These are phyloP conservation scores for Capronia americana DNA, from an alignment of 2,329 filamentous ascomycete species.

Conservation along the genomic window DNA sequence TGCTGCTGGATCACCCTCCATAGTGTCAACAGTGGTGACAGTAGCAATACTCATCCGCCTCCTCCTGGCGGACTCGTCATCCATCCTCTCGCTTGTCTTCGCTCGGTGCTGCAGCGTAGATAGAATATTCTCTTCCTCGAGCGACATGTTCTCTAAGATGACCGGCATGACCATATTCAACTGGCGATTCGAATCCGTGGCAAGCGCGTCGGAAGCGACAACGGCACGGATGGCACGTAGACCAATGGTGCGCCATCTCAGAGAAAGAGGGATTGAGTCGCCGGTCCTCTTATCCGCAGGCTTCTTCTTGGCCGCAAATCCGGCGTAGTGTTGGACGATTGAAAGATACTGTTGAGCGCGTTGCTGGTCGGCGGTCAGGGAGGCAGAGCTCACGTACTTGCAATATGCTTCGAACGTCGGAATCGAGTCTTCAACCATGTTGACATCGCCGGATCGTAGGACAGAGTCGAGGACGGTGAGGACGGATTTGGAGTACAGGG, in stretches of 20 bases:
- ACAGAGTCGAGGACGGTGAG: slow-evolving; percentile 84
- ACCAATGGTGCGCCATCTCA: slow-evolving; percentile 78
- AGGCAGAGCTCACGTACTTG: slow-evolving; percentile 82
- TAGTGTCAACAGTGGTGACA: slow-evolving; percentile 72
- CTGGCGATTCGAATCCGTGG: slow-evolving; percentile 75
- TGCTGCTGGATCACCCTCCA: slow-evolving; percentile 68
- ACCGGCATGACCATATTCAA: slow-evolving; percentile 80
- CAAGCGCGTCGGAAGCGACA: slow-evolving; percentile 78
- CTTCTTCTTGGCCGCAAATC: slow-evolving; percentile 72
- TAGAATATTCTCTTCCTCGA: slow-evolving; percentile 73
- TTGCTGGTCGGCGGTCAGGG: slow-evolving; percentile 81
- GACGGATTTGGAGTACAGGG: slow-evolving; percentile 83
- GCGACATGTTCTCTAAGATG: slow-evolving; percentile 85
- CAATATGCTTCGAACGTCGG: slow-evolving; percentile 88
- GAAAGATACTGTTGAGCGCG: slow-evolving; percentile 84
- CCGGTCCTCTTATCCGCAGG: slow-evolving; percentile 47
- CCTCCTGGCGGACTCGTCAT: slow-evolving; percentile 67
- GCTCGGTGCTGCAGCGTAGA: slow-evolving; percentile 71
- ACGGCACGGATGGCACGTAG: slow-evolving; percentile 81
- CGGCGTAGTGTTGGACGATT: slow-evolving; percentile 78
- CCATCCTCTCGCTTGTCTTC: slow-evolving; percentile 70
- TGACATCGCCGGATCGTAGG: slow-evolving; percentile 83
- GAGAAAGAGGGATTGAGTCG: slow-evolving; percentile 68
- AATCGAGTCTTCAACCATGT: slow-evolving; percentile 89
- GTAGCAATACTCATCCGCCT: slow-evolving; percentile 81